Conservation (phyloP, 768 basidiomycete species). For the Phylloporus sp. region DNA sequence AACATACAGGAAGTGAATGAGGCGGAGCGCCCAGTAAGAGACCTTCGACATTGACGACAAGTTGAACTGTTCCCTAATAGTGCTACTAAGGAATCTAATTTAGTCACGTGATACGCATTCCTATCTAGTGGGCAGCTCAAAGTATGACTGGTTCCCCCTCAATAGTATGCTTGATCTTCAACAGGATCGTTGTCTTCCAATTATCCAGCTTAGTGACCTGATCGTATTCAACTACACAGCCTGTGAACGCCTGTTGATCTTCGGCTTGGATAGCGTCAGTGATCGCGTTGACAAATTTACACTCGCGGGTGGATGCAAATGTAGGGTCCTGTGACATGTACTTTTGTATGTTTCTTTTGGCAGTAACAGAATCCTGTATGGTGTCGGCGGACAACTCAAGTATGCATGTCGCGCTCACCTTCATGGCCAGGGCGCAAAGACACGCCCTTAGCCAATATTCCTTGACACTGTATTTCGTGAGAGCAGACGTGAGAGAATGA, state of each 20-base stretch:
- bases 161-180: slow-evolving; percentile 84
- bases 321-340: slow-evolving; percentile 81
- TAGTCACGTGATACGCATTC: slow-evolving; percentile 28
- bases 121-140: no score
- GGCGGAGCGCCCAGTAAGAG: slow-evolving; percentile 41
- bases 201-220: slow-evolving; percentile 89
- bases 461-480: slow-evolving; percentile 99
- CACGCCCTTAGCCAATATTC: slow-evolving; percentile 91
- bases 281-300: slow-evolving; percentile 76
- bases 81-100: no score
- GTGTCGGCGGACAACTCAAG: slow-evolving; percentile 9
- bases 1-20: slow-evolving; percentile 57
- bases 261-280: slow-evolving; percentile 72
- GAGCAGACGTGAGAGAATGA: slow-evolving; percentile 67
- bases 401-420: slow-evolving; percentile 45
- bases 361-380: slow-evolving; percentile 75
- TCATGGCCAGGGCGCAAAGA: slow-evolving; percentile 84
- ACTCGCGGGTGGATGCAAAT: slow-evolving; percentile 86
- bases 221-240: slow-evolving; percentile 87
- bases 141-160: slow-evolving; percentile 48
- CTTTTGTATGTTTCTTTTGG: slow-evolving; percentile 68
- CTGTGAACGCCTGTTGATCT: slow-evolving; percentile 71
- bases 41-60: slow-evolving; percentile 13
- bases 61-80: not conserved
- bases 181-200: slow-evolving; percentile 90